Evolutionary conservation across 2,329 filamentous ascomycete genomes (phyloP), one percentile per base, ranked within the genome.

Genomic region (Calycina herbarum): DNA sequence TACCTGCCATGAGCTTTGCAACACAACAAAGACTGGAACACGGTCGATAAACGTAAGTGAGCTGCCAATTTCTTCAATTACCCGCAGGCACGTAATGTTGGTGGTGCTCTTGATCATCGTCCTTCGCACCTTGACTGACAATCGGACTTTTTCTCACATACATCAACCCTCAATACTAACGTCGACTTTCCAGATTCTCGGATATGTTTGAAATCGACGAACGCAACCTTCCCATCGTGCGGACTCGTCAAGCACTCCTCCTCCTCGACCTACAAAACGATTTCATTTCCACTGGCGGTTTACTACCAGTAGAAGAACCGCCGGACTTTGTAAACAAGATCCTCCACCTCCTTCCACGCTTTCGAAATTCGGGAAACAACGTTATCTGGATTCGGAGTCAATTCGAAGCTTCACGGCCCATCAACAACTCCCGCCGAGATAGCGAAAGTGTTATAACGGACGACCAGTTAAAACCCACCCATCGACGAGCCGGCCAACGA

Each of bases 191-290:
- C 66, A 74, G 70, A 61, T 57, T 66, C 45, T 62, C 61, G 58
- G 61, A 64, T 57, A 85, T 86, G 79, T 86, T 89, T 73, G 76
- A 83, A 67, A 86, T 89, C 75, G 83, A 87, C 71, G 78, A 81
- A 48, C 77, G 82, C 57, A 79, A 81, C 42, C 79, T 89, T 24
- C 87, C 87, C 11, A 79, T 83, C 59, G 77, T 89, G 62, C 80
- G 78, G 35, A 86, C 86, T 8, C 83, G 87, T 61, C 86, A 85
- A 78, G 94, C 92, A 0, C 82, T 99, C 56, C 81, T 98, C 24
- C 80, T 96, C 20, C 83, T 97, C 69, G 94, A 97, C 73, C 86
- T 96, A 42, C 95, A 98, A 75, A 93, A 96, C 73, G 94, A 97
- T 76, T 97, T 98, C 73, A 80, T 96, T 65, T 83, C 86, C 6